These are phyloP conservation scores for Linaria vulgaris DNA, from an alignment of 257 asterid species.

Conservation along the genomic window DNA sequence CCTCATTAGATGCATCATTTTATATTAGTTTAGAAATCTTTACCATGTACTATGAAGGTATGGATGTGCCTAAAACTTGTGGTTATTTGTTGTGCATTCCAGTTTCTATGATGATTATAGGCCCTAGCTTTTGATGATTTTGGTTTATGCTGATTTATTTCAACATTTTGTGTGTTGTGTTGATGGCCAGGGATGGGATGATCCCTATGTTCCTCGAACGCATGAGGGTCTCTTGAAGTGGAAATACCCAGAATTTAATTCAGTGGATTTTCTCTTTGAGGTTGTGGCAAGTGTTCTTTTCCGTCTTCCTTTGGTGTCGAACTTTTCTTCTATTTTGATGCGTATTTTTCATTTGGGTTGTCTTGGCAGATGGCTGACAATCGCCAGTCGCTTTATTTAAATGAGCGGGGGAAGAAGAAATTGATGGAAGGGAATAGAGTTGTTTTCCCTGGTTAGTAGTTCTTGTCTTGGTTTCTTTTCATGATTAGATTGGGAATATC, in stretches of 20 bases:
- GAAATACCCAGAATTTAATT: slow-evolving; percentile 90
- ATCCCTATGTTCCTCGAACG: slow-evolving; percentile 93
- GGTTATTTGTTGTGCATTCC: not conserved
- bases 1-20: slow-evolving; percentile 17
- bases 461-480: slow-evolving; percentile 6
- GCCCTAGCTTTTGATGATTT: slow-evolving; percentile 1
- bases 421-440: slow-evolving; percentile 71
- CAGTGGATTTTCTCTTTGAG: slow-evolving; percentile 98
- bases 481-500: not conserved
- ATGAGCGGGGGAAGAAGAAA: slow-evolving; percentile 81
- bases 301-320: slow-evolving; percentile 32
- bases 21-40: not conserved
- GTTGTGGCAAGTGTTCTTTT: slow-evolving; percentile 35
- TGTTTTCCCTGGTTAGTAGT: slow-evolving; percentile 72
- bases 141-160: not conserved
- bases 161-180: not conserved
- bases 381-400: slow-evolving; percentile 64
- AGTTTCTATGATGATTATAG: not conserved
- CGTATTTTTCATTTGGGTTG: slow-evolving; percentile 13
- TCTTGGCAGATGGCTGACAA: slow-evolving; percentile 52
- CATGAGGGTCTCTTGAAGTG: slow-evolving; percentile 98
- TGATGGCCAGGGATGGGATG: slow-evolving; percentile 90
- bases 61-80: not conserved
- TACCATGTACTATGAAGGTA: slow-evolving; percentile 1
- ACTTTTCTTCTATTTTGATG: slow-evolving; percentile 11